Evolutionary conservation across 345 rosid species (phyloP).

Genomic region (Kandelia obovata): DNA sequence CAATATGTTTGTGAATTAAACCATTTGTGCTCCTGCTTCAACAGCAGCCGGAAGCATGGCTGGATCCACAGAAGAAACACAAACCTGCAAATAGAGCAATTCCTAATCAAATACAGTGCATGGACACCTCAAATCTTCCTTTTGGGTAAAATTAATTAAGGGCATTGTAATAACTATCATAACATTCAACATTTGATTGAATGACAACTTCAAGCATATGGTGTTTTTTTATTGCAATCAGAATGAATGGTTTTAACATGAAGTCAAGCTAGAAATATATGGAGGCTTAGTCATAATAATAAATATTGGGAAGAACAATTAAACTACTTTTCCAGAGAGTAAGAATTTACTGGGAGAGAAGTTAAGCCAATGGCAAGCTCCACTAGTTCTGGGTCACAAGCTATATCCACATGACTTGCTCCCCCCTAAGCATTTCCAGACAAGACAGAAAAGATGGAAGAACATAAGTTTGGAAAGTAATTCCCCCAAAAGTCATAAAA

Average conservation of each 20-base stretch:
- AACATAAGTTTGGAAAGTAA: neutral
- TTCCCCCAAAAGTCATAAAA: neutral
- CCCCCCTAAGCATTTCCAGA: conserved; percentile 41
- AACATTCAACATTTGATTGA: too few species aligned
- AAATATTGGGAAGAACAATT: neutral
- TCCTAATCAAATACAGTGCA: neutral
- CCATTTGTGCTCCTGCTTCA: conserved; percentile 63
- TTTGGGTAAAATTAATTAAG: too few species aligned
- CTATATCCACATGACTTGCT: conserved; percentile 69
- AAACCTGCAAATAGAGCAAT: conserved; percentile 37
- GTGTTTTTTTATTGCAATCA: too few species aligned
- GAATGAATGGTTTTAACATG: too few species aligned
- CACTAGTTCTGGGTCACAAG: conserved; percentile 61
- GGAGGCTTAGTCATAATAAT: neutral
- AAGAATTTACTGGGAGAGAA: conserved; percentile 52
- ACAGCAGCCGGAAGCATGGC: conserved; percentile 45
- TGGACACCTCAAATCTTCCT: too few species aligned
- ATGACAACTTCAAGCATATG: too few species aligned
- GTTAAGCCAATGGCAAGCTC: conserved; percentile 50
- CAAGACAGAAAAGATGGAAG: neutral
- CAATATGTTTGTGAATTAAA: conserved; percentile 15
- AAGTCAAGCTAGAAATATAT: too few species aligned
- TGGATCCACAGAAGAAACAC: conserved; percentile 65
- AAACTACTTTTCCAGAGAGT: neutral
- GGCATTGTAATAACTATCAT: too few species aligned